Percentiles rank a stretch among this genome's conserved stretches.
These are phyloP conservation scores for Ascochyta lentis DNA, from an alignment of 2,329 filamentous ascomycete species.

Conservation along the genomic window DNA sequence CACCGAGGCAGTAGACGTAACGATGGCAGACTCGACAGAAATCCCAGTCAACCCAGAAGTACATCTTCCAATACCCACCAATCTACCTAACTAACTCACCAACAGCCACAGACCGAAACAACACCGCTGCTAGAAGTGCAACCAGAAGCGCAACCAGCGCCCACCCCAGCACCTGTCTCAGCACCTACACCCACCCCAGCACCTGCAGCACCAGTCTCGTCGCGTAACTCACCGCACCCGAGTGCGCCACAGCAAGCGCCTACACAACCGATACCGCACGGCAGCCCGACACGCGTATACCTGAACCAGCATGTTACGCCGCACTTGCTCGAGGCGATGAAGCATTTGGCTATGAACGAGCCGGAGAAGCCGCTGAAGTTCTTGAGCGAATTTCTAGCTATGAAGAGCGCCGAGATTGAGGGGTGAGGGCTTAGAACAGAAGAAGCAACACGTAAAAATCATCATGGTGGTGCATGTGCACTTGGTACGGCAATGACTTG, in stretches of 20 bases:
- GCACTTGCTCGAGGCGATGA: constrained; percentile 60
- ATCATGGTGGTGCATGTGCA: neutral
- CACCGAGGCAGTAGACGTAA: constrained; percentile 31
- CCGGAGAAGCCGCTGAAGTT: constrained; percentile 60
- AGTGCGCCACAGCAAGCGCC: constrained; percentile 36
- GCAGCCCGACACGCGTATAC: constrained; percentile 57
- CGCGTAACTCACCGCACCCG: constrained; percentile 47
- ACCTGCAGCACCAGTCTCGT: constrained; percentile 27
- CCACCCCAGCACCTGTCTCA: constrained; percentile 13
- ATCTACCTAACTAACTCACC: neutral
- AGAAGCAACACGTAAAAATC: neutral
- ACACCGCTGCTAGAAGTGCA: constrained; percentile 3
- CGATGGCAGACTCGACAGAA: constrained; percentile 37
- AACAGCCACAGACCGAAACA: constrained; percentile 17
- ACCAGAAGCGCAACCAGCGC: neutral
- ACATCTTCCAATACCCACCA: neutral
- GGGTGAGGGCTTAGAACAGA: constrained; percentile 26
- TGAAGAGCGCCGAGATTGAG: constrained; percentile 58
- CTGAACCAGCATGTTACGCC: constrained; percentile 59
- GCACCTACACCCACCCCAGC: constrained; percentile 21
- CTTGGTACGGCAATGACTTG: constrained; percentile 14
- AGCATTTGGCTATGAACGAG: constrained; percentile 57
- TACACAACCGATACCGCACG: constrained; percentile 53
- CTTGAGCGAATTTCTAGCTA: constrained; percentile 56
- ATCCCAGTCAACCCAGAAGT: constrained; percentile 14